Evolutionary conservation across 441 rosid species (phyloP).

Genomic region (Erysimum pusillum): DNA sequence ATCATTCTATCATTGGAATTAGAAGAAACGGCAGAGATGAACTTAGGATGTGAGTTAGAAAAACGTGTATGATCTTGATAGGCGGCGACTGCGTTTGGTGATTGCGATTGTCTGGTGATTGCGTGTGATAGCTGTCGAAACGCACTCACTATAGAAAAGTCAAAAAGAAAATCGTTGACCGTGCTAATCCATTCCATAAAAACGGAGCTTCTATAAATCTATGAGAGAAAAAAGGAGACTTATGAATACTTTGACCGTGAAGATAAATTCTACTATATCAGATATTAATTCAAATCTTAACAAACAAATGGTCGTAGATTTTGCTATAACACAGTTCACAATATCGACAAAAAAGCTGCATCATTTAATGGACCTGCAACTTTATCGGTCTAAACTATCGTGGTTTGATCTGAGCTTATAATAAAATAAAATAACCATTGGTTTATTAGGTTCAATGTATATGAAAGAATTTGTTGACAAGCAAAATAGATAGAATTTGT

Average conservation of each 20-base stretch:
- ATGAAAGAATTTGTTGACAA: background rate
- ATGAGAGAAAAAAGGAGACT: background rate
- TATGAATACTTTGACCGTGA: background rate
- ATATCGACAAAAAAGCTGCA: conserved; percentile 10
- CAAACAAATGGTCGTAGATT: background rate
- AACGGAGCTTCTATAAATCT: conserved; percentile 10
- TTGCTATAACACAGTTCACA: background rate
- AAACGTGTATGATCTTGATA: conserved; percentile 28
- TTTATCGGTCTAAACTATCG: background rate
- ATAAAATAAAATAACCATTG: background rate
- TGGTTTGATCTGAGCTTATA: background rate
- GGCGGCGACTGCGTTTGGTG: conserved; percentile 23
- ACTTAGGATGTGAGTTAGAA: background rate
- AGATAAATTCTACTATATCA: background rate
- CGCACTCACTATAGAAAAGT: conserved; percentile 37
- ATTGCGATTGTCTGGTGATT: background rate
- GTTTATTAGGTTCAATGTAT: conserved; percentile 31
- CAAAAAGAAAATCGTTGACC: conserved; percentile 24
- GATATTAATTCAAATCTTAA: background rate
- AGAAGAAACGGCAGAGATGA: background rate
- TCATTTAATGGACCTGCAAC: background rate
- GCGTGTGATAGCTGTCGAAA: conserved; percentile 3
- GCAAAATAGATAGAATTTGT: background rate
- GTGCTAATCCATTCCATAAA: conserved; percentile 10
- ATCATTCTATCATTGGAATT: background rate